Conservation (phyloP, 2,329 filamentous ascomycete species). For the Colletotrichum godetiae region DNA sequence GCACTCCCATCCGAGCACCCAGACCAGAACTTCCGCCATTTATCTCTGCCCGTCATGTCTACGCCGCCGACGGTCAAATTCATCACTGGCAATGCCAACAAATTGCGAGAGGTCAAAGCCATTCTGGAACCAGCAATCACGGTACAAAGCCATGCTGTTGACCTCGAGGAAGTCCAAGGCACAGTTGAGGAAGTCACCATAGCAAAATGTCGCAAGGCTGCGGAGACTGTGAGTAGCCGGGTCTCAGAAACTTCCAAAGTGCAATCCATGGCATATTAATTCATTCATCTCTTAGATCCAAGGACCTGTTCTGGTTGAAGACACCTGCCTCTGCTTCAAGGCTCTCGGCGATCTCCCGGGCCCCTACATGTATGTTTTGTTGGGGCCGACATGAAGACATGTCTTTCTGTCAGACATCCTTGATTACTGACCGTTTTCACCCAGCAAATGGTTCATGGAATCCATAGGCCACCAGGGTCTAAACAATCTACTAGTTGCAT, state of each 20-base stretch:
- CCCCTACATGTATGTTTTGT: constrained; percentile 84
- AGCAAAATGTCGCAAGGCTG: constrained; percentile 88
- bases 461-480: constrained; percentile 85
- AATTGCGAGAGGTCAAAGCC: constrained; percentile 87
- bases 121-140: constrained; percentile 83
- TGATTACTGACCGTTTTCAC: not conserved
- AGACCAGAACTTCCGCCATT: no score
- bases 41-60: constrained; percentile 49
- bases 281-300: constrained; percentile 66
- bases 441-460: constrained; percentile 93
- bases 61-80: constrained; percentile 75
- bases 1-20: not conserved
- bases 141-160: constrained; percentile 79
- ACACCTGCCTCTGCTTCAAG: constrained; percentile 94
- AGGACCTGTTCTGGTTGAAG: constrained; percentile 93
- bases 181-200: constrained; percentile 89
- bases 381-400: not conserved
- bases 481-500: constrained; percentile 89
- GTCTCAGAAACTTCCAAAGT: not conserved
- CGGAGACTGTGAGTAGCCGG: constrained; percentile 70
- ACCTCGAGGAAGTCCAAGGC: constrained; percentile 91
- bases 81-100: constrained; percentile 96
- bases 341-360: constrained; percentile 92
- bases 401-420: not conserved
- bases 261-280: not conserved